Evolutionary conservation across 2,329 filamentous ascomycete genomes (phyloP), one percentile per base, ranked within the genome.

Genomic region (Penicillium sp.): DNA sequence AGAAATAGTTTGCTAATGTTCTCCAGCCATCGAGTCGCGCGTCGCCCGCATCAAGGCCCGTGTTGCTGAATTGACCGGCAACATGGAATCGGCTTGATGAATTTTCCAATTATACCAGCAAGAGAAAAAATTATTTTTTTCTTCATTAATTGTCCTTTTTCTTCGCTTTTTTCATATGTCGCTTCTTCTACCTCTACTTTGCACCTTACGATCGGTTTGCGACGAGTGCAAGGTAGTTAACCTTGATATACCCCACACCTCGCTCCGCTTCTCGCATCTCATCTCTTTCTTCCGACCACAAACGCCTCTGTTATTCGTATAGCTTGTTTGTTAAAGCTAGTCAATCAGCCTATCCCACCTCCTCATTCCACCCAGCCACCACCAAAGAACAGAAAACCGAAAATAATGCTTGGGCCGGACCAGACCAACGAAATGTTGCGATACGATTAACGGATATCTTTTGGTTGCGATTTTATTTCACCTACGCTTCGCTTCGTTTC

Each of bases 31-130:
- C 67, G 94, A 99, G 75, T 92, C 92, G 45, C 90, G 94, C 62
- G 94, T 97, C 55, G 94, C 94, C 45, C 90, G 94, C 60, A 99
- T 99, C 83, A 97, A 97, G 78, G 94, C 94, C 56, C 88, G 94
- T 58, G 94, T 99, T 54, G 94, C 94, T 48, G 92, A 97, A 73
- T 78, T 99, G 65, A 99, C 94, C 2, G 89, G 89, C 65, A 90
- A 90, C 73, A 90, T 90, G 83, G 89, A 93, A 67, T 79, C 67
- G 26, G 64, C 65, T 11, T 62, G 64, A 33, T 69, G n/a, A n/a
- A n/a, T n/a, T n/a, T n/a, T n/a, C n/a, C n/a, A n/a, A n/a, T n/a
- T n/a, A n/a, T n/a, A n/a, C n/a, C n/a, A n/a, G n/a, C n/a, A n/a
- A n/a, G n/a, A n/a, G n/a, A n/a, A n/a, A n/a, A n/a, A n/a, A n/a